These are phyloP conservation scores for Xylaria sp. DNA, from an alignment of 2,329 filamentous ascomycete genomes.

Conservation along the genomic window DNA sequence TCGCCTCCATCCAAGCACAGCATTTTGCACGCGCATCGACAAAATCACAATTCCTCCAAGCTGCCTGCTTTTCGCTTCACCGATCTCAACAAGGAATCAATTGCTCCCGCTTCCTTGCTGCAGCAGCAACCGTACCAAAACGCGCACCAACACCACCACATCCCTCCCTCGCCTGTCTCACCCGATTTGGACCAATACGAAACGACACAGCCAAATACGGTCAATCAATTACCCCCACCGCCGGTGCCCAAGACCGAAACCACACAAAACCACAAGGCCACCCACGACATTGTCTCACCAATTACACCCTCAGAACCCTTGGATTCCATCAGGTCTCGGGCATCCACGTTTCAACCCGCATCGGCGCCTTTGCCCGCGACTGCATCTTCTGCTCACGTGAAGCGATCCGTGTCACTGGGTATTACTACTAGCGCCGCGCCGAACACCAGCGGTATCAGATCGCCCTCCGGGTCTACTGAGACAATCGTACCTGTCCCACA, in stretches of 20 bases:
- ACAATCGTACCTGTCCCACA: conserved; percentile 49
- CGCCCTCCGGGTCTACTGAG: conserved; percentile 45
- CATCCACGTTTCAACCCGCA: conserved; percentile 53
- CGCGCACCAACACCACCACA: conserved; percentile 43
- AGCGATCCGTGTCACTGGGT: conserved; percentile 54
- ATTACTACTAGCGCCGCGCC: conserved; percentile 40
- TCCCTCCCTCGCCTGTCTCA: conserved; percentile 55
- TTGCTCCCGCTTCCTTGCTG: conserved; percentile 50
- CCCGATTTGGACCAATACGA: conserved; percentile 49
- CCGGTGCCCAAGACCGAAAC: conserved; percentile 35
- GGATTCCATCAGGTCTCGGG: conserved; percentile 49
- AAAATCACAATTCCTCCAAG: conserved; percentile 65
- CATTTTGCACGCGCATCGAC: conserved; percentile 59
- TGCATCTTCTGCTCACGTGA: conserved; percentile 46
- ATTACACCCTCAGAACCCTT: conserved; percentile 43
- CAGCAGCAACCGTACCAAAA: conserved; percentile 47
- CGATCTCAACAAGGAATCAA: conserved; percentile 56
- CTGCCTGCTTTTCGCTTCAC: conserved; percentile 65
- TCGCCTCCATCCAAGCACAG: conserved; percentile 26
- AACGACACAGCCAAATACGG: conserved; percentile 44
- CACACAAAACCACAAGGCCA: conserved; percentile 32
- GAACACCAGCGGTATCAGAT: conserved; percentile 42
- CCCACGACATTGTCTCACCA: conserved; percentile 43
- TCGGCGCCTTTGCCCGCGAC: conserved; percentile 44
- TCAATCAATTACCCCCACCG: conserved; percentile 41